Evolutionary conservation across 2,329 filamentous ascomycete genomes (phyloP), one percentile per base, ranked within the genome.

Genomic region (Talaromyces verruculosus): DNA sequence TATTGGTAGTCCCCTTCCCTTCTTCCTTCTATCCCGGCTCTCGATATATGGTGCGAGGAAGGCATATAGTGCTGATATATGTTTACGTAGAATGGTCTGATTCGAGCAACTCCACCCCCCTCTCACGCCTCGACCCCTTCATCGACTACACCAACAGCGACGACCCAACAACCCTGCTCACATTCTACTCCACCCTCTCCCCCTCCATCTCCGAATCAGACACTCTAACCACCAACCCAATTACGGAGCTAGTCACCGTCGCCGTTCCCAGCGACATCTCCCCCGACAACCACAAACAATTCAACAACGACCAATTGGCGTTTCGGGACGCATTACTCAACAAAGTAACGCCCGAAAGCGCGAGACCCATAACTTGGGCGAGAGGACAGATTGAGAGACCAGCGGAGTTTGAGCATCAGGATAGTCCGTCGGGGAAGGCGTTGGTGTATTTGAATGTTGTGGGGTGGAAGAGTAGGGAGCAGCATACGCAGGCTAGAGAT

Each of bases 391-490:
- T 79, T 8, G 76, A 78, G 39, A 69, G 78, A 22, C 78, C 78
- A 0, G 72, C 73, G 25, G 70, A 62, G 65, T 65, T 77, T 45
- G 45, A 70, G 33, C 75, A 70, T 73, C 71, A 45, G 71, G 76
- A 65, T 74, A 82, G 80, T 70, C 73, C 67, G 43, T 79, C 75
- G 17, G 78, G 77, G 2, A 73, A 79, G 69, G 82, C 79, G 11
- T 78, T 78, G 64, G 72, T 80, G 64, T 79, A 80, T 69, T 69
- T 82, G 3, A 66, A 79, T n/a, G 76, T 78, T 19, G 74, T 85
- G 63, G 85, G 84, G 5, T 87, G 85, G 85, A 74, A 80, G 61
- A 83, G 77, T 69, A 76, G 83, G 22, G 81, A 84, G 41, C 76
- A 75, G 58, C 85, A 87, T 72, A 75, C 80, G 77, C 73, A 73